These are phyloP conservation scores for Hortiboletus campestris DNA, from an alignment of 768 basidiomycete species.

Conservation along the genomic window DNA sequence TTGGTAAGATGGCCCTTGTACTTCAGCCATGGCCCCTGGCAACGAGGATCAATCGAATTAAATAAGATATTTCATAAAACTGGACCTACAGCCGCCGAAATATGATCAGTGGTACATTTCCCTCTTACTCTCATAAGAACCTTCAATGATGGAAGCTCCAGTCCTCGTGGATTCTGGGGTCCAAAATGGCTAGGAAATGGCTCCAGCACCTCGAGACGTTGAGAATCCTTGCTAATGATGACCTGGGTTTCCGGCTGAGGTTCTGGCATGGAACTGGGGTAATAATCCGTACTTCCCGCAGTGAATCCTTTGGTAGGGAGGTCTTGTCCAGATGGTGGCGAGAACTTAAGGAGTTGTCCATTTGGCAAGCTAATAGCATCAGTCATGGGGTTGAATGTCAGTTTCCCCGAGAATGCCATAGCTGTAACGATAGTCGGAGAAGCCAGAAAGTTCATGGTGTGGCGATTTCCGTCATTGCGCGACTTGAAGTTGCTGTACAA, in stretches of 20 bases:
- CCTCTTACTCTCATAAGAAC: conserved; percentile 90
- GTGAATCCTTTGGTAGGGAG: conserved; percentile 84
- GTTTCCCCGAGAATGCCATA: conserved; percentile 91
- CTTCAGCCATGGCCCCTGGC: conserved; percentile 94
- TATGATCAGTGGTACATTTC: conserved; percentile 99
- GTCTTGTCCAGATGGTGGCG: conserved; percentile 79
- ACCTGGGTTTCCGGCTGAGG: conserved; percentile 78
- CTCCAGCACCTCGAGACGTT: conserved; percentile 81
- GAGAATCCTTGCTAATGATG: conserved; percentile 73
- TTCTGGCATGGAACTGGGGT: conserved; percentile 70
- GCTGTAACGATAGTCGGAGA: conserved; percentile 97
- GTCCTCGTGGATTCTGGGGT: conserved; percentile 44
- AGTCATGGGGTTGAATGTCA: conserved; percentile 90
- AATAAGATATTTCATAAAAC: neutral
- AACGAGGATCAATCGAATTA: conserved; percentile 2
- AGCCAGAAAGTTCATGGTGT: conserved; percentile 97
- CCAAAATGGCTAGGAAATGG: conserved; percentile 82
- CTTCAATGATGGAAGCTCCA: conserved; percentile 80
- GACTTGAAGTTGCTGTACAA: conserved; percentile 75
- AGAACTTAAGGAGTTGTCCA: conserved; percentile 81
- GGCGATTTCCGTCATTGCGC: conserved; percentile 91
- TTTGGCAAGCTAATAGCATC: conserved; percentile 68
- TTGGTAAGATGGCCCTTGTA: conserved; percentile 97
- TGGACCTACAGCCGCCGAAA: conserved; percentile 83
- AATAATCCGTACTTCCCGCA: conserved; percentile 67